These are phyloP conservation scores for Kitagawia praeruptora DNA, from an alignment of 129 eudicot genomes.

Conservation along the genomic window DNA sequence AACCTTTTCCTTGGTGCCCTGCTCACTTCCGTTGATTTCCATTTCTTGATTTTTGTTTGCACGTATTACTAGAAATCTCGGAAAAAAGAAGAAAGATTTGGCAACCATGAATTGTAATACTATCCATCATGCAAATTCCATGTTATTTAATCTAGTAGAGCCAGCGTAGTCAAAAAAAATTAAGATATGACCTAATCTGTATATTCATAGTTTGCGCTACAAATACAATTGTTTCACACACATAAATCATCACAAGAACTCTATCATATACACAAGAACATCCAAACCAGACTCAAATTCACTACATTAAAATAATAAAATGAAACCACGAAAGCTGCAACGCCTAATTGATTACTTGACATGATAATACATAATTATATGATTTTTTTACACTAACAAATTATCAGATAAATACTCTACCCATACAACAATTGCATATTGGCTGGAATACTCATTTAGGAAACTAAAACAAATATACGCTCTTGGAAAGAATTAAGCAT, in stretches of 20 bases:
- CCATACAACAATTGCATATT: neutral
- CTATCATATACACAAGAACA: neutral
- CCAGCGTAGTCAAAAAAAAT: too few relatives aligned
- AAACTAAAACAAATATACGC: neutral
- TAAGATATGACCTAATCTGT: too few relatives aligned
- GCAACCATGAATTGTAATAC: neutral
- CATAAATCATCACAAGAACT: neutral
- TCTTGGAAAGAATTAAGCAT: neutral
- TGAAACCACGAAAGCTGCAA: neutral
- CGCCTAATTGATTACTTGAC: too few relatives aligned
- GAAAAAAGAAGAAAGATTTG: too few relatives aligned
- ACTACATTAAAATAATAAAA: neutral
- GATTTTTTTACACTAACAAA: too few relatives aligned
- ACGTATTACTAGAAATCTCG: too few relatives aligned
- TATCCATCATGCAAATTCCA: neutral
- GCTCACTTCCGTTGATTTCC: neutral
- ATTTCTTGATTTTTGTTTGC: neutral
- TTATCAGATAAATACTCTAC: neutral
- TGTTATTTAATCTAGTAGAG: too few relatives aligned
- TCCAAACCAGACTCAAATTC: neutral
- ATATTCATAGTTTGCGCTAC: neutral
- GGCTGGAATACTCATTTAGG: neutral
- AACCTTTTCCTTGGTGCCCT: neutral
- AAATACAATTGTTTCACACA: neutral
- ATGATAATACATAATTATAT: neutral